Evolutionary conservation across 2,329 filamentous ascomycete species (phyloP).

Genomic region (Claviceps sp.): DNA sequence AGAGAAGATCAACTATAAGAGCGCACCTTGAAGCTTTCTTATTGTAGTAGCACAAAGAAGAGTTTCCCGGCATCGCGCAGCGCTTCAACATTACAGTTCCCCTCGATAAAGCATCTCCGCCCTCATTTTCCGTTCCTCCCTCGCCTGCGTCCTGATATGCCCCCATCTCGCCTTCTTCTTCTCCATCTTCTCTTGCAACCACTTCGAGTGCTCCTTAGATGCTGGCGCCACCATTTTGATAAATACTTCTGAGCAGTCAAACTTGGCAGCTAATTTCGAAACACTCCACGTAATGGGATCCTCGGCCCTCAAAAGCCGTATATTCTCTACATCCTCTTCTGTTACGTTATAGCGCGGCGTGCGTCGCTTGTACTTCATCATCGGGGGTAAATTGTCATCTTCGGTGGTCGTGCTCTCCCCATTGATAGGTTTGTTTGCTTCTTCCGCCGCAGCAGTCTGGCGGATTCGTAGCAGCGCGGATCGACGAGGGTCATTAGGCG

Average conservation of each 20-base stretch:
- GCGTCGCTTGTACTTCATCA: conserved; percentile 21
- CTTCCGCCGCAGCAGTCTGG: conserved; percentile 14
- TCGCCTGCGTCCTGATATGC: conserved; percentile 37
- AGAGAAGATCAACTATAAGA: neutral
- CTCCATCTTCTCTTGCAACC: conserved; percentile 30
- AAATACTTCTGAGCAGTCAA: conserved; percentile 41
- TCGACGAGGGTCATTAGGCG: conserved; percentile 40
- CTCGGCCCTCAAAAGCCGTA: conserved; percentile 37
- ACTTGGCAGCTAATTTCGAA: conserved; percentile 37
- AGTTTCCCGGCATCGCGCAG: neutral
- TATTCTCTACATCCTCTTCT: conserved; percentile 43
- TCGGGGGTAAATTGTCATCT: conserved; percentile 19
- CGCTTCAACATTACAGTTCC: conserved; percentile 28
- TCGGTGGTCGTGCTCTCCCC: conserved; percentile 6
- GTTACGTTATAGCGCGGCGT: conserved; percentile 37
- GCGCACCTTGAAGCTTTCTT: neutral
- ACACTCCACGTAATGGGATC: conserved; percentile 46
- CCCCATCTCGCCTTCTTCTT: conserved; percentile 44
- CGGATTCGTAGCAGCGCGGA: conserved; percentile 33
- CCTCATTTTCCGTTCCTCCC: conserved; percentile 41
- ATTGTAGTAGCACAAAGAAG: no score
- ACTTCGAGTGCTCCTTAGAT: conserved; percentile 31
- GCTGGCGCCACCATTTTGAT: conserved; percentile 44
- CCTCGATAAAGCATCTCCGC: conserved; percentile 37
- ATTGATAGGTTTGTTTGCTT: neutral